These are phyloP conservation scores for Diplosphaera chodatii DNA, from an alignment of 139 green algal genomes.

Conservation along the genomic window DNA sequence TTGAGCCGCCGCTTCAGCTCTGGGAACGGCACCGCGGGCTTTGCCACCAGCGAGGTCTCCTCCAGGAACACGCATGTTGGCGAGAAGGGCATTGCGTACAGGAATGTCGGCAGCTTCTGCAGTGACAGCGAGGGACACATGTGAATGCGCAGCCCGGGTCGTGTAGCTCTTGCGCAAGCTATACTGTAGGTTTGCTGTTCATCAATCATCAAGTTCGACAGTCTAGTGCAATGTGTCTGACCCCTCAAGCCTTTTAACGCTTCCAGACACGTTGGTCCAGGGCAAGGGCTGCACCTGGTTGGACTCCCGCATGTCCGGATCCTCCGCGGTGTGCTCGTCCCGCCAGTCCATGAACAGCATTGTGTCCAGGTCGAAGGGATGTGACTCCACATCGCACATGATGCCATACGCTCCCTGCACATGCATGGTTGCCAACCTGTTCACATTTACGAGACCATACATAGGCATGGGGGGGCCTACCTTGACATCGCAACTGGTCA, in stretches of 20 bases:
- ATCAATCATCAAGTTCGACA: too few relatives aligned
- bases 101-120: constrained; percentile 82
- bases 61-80: constrained; percentile 87
- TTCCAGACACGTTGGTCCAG: too few relatives aligned
- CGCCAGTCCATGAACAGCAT: constrained; percentile 99
- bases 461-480: too few relatives aligned
- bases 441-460: too few relatives aligned
- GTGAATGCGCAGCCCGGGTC: too few relatives aligned
- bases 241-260: too few relatives aligned
- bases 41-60: constrained; percentile 91
- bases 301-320: constrained; percentile 37
- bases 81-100: constrained; percentile 98
- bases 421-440: too few relatives aligned
- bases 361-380: constrained; percentile 83
- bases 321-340: constrained; percentile 72
- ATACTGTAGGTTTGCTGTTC: too few relatives aligned
- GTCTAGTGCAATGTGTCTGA: too few relatives aligned
- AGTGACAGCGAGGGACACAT: too few relatives aligned
- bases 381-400: constrained; percentile 71
- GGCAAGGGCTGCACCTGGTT: neutral
- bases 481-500: too few relatives aligned
- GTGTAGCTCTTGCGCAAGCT: too few relatives aligned
- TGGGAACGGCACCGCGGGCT: constrained; percentile 79
- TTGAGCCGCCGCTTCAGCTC: constrained; percentile 88
- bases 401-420: constrained; percentile 94